These are phyloP conservation scores for Melastoma candidum DNA, from an alignment of 441 rosid genomes.

Conservation along the genomic window DNA sequence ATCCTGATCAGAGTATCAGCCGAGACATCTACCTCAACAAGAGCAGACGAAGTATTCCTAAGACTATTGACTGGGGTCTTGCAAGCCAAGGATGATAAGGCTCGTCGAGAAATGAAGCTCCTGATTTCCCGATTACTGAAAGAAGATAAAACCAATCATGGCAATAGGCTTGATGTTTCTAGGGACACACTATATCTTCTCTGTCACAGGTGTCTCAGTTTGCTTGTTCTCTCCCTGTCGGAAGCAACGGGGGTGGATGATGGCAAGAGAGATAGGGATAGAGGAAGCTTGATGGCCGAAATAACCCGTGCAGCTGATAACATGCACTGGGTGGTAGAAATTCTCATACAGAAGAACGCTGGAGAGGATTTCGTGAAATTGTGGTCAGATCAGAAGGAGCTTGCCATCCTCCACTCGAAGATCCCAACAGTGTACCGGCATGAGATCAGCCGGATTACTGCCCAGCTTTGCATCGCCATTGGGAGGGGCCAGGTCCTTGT, in stretches of 20 bases:
- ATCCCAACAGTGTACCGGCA: constrained; percentile 73
- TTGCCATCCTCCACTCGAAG: constrained; percentile 71
- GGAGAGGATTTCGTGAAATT: constrained; percentile 69
- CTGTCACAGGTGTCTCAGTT: constrained; percentile 68
- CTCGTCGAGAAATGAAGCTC: constrained; percentile 79
- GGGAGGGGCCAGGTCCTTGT: constrained; percentile 81
- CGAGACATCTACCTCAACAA: constrained; percentile 38
- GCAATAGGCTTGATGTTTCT: constrained; percentile 39
- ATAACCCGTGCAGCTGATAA: constrained; percentile 86
- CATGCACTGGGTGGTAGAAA: constrained; percentile 81
- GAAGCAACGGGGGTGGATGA: constrained; percentile 52
- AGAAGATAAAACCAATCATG: constrained; percentile 40
- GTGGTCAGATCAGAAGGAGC: constrained; percentile 92
- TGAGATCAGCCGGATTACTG: constrained; percentile 80
- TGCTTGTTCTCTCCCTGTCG: constrained; percentile 68
- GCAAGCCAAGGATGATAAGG: constrained; percentile 81
- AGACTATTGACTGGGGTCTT: constrained; percentile 56
- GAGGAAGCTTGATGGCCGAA: constrained; percentile 70
- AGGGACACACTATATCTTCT: constrained; percentile 59
- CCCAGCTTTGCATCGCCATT: constrained; percentile 70
- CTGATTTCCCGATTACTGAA: constrained; percentile 58
- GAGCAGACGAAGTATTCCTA: constrained; percentile 59
- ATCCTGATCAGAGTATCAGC: constrained; percentile 75
- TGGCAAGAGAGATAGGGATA: constrained; percentile 24
- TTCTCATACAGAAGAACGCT: constrained; percentile 52